Evolutionary conservation across 2,329 filamentous ascomycete genomes (phyloP).

Genomic region (Hymenoscyphus occultus): DNA sequence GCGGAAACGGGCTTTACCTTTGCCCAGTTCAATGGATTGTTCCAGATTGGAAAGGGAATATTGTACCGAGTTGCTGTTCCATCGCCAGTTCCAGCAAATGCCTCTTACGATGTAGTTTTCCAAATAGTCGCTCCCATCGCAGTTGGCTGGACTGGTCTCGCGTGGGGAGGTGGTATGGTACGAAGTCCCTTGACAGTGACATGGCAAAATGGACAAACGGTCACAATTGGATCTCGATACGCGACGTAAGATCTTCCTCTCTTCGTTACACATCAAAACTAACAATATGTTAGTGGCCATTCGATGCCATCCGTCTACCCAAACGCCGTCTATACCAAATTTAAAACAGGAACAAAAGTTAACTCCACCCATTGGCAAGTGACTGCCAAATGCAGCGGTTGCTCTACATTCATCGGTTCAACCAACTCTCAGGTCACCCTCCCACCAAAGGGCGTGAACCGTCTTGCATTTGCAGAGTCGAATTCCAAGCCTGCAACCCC

Average conservation of each 20-base stretch:
- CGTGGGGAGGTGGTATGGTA: slow-evolving; percentile 21
- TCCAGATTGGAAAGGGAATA: slow-evolving; percentile 12
- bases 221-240: slow-evolving; percentile 14
- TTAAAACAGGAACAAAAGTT: slow-evolving; percentile 20
- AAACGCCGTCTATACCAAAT: slow-evolving; percentile 13
- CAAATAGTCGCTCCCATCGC: slow-evolving; percentile 20
- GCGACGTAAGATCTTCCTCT: slow-evolving; percentile 15
- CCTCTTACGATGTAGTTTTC: slow-evolving; percentile 18
- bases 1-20: slow-evolving; percentile 21
- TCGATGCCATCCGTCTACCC: slow-evolving; percentile 12
- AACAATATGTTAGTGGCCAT: not conserved
- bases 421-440: not conserved
- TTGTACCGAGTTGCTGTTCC: slow-evolving; percentile 19
- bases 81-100: slow-evolving; percentile 9
- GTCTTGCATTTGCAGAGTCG: slow-evolving; percentile 17
- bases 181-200: slow-evolving; percentile 17
- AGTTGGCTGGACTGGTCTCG: slow-evolving; percentile 20
- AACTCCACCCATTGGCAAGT: slow-evolving; percentile 20
- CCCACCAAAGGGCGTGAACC: slow-evolving; percentile 14
- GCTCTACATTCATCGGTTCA: slow-evolving; percentile 13
- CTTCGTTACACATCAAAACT: not conserved
- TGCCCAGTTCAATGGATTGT: slow-evolving; percentile 15
- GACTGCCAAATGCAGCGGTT: slow-evolving; percentile 23
- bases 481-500: slow-evolving; percentile 11
- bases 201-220: slow-evolving; percentile 17